phyloP scores from a whole-genome alignment of 257 asterid genomes.

The Ocimum tenuiflorum region DNA sequence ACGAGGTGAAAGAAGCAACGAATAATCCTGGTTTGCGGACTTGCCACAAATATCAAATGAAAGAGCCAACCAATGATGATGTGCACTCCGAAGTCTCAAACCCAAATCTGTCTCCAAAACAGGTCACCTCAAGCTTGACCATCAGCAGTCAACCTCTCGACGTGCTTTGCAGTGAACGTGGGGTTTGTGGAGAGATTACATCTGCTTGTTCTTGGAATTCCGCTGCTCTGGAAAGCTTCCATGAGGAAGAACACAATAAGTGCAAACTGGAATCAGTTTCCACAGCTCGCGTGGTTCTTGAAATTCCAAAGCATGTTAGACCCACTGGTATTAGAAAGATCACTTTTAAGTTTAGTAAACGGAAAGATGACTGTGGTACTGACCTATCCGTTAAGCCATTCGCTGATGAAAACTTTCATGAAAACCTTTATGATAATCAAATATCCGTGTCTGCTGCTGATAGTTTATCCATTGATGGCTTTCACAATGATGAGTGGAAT shows the following conservation, averaged over 20 bases:
- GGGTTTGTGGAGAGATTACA: slow-evolving; percentile 68
- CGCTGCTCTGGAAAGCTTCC: slow-evolving; percentile 43
- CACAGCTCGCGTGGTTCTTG: slow-evolving; percentile 68
- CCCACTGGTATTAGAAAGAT: slow-evolving; percentile 93
- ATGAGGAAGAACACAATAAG: slow-evolving; percentile 45
- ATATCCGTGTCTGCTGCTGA: slow-evolving; percentile 33
- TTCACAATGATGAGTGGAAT: slow-evolving; percentile 32
- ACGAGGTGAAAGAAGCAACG: slow-evolving; percentile 23
- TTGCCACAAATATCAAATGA: slow-evolving; percentile 30
- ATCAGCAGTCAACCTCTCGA: slow-evolving; percentile 44
- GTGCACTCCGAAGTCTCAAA: slow-evolving; percentile 74
- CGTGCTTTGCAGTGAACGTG: slow-evolving; percentile 36
- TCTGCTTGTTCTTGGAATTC: slow-evolving; percentile 50
- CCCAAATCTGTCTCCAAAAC: slow-evolving; percentile 68
- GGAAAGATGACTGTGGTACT: slow-evolving; percentile 44
- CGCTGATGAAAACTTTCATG: slow-evolving; percentile 30
- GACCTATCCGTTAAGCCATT: slow-evolving; percentile 32
- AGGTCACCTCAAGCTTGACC: slow-evolving; percentile 47
- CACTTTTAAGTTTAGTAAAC: slow-evolving; percentile 82
- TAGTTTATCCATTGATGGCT: slow-evolving; percentile 26
- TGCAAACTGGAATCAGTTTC: slow-evolving; percentile 41
- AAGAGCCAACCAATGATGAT: slow-evolving; percentile 80
- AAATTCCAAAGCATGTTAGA: slow-evolving; percentile 84
- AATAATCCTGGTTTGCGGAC: slow-evolving; percentile 31
- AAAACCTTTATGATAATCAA: slow-evolving; percentile 30